Percentiles rank a stretch among this genome's conserved stretches.
Evolutionary conservation across 73 alveolate species (phyloP).

Genomic region (Durusdinium trenchii): DNA sequence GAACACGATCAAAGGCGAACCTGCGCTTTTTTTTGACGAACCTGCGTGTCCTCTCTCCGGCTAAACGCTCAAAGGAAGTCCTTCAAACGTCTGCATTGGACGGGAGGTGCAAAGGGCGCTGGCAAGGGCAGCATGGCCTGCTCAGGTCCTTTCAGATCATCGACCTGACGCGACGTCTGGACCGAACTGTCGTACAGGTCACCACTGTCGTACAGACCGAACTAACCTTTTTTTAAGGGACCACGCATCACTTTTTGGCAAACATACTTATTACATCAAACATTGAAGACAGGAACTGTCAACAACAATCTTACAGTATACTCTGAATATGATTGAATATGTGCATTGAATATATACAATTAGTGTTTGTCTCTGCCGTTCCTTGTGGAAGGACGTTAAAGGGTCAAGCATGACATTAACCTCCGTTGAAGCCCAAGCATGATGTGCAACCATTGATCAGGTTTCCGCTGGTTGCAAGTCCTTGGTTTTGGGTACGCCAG

Average conservation of each 20-base stretch:
- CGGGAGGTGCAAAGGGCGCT: background rate
- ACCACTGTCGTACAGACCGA: background rate
- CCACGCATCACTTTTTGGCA: background rate
- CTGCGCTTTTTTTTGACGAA: too few relatives aligned
- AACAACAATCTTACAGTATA: background rate
- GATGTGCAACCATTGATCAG: too few relatives aligned
- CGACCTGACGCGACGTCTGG: background rate
- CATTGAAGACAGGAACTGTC: background rate
- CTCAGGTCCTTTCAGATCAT: conserved; percentile 1
- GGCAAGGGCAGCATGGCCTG: background rate
- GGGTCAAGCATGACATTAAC: too few relatives aligned
- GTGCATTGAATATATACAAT: background rate
- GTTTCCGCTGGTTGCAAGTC: too few relatives aligned
- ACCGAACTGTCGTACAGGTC: background rate
- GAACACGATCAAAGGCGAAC: too few relatives aligned
- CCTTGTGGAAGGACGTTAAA: too few relatives aligned
- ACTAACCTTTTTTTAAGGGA: background rate
- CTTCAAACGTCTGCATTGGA: background rate
- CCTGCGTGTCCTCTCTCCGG: too few relatives aligned
- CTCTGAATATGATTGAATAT: background rate
- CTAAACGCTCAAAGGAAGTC: conserved; percentile 7
- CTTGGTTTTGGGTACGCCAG: too few relatives aligned
- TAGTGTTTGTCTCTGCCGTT: too few relatives aligned
- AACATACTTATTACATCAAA: background rate
- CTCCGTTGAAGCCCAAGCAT: too few relatives aligned